Conservation (phyloP, 257 asterid species). For the Gentiana dahurica region DNA sequence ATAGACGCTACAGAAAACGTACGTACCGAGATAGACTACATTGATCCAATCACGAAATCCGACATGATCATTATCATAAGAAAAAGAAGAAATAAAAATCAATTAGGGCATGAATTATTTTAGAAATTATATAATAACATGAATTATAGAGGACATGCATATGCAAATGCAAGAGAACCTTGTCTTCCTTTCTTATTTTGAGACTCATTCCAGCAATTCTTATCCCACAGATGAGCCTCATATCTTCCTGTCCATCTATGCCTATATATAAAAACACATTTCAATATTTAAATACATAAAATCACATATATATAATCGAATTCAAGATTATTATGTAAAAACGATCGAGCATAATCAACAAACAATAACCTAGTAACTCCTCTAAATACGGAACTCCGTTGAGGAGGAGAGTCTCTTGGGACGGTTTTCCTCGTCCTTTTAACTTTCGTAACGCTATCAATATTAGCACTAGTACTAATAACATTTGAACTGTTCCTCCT, state of each 20-base stretch:
- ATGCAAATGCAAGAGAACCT: conserved; percentile 26
- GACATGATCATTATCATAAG: conserved; percentile 7
- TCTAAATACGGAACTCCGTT: conserved; percentile 70
- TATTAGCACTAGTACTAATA: conserved; percentile 11
- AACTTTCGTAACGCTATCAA: conserved; percentile 26
- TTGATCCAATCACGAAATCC: background rate
- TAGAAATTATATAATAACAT: too few relatives aligned
- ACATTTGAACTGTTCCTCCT: conserved; percentile 15
- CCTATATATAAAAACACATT: conserved; percentile 17
- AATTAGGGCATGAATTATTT: background rate
- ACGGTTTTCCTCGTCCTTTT: conserved; percentile 75
- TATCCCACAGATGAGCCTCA: conserved; percentile 94
- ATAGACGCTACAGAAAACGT: too few relatives aligned
- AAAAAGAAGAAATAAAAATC: conserved; percentile 2
- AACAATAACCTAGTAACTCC: conserved; percentile 61
- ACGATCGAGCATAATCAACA: background rate
- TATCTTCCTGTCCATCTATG: conserved; percentile 89
- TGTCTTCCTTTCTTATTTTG: conserved; percentile 96
- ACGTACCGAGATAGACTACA: conserved; percentile 68
- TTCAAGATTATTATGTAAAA: background rate
- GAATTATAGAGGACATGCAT: background rate
- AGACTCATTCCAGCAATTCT: conserved; percentile 87
- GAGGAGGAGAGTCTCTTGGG: conserved; percentile 79
- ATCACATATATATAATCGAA: background rate
- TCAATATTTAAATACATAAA: background rate